Percentiles rank a stretch among this genome's conserved stretches.
phyloP scores from a whole-genome alignment of 1,284 basidiomycete genomes.

The Puccinia hordei region DNA sequence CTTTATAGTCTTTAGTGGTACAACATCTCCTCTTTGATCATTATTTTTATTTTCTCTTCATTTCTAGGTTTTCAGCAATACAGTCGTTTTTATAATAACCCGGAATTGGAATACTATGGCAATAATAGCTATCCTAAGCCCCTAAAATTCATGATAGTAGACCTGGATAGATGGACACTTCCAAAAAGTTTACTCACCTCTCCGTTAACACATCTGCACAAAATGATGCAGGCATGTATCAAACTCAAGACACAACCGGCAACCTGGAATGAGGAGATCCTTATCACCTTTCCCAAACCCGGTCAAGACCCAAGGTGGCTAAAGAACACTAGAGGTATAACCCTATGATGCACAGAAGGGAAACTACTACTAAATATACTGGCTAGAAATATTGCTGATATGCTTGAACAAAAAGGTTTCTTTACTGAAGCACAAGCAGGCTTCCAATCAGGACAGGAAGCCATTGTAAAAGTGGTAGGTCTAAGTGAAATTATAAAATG shows the following conservation, averaged over 20 bases:
- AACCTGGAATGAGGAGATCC: slow-evolving; percentile 23
- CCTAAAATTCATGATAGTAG: slow-evolving; percentile 3
- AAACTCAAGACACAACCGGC: not conserved
- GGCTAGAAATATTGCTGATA: not conserved
- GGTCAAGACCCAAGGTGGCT: not conserved
- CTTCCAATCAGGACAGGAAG: not conserved
- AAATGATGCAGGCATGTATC: slow-evolving; percentile 2
- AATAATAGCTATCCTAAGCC: not conserved
- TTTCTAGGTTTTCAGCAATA: no score
- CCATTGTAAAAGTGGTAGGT: not conserved
- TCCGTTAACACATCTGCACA: not conserved
- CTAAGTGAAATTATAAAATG: slow-evolving; percentile 8
- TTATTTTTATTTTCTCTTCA: no score
- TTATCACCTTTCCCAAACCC: slow-evolving; percentile 18
- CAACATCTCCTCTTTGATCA: no score
- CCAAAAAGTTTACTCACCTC: not conserved
- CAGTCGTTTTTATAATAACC: no score
- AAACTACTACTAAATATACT: slow-evolving; percentile 19
- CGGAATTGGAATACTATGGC: no score
- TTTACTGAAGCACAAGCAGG: slow-evolving; percentile 6
- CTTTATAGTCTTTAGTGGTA: no score
- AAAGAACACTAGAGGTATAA: slow-evolving; percentile 29
- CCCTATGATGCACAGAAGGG: slow-evolving; percentile 4
- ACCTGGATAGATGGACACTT: not conserved
- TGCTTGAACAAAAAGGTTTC: not conserved